Conservation (phyloP, 371 early-diverging fungal genomes). For the Lichtheimia ramosa region DNA sequence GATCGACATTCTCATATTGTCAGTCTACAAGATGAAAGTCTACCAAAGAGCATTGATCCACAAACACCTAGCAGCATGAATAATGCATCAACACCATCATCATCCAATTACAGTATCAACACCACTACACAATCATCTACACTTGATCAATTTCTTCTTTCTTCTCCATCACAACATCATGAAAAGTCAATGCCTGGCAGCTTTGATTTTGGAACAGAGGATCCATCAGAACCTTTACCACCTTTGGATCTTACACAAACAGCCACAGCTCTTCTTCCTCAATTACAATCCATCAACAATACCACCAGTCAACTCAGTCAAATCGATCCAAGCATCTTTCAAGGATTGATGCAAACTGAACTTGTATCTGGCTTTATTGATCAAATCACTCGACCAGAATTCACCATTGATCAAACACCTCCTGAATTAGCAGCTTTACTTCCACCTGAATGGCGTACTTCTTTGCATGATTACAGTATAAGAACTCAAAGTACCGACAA, state of each 20-base stretch:
- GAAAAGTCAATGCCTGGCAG: conserved; percentile 16
- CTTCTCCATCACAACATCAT: conserved; percentile 1
- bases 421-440: conserved; percentile 15
- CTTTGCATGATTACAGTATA: conserved; percentile 10
- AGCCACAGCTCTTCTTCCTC: conserved; percentile 26
- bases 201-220: conserved; percentile 8
- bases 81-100: conserved; percentile 2
- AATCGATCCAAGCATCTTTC: conserved; percentile 28
- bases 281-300: conserved; percentile 24
- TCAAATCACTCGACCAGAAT: conserved; percentile 19
- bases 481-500: not conserved
- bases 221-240: conserved; percentile 8
- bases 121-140: not conserved
- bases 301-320: conserved; percentile 16
- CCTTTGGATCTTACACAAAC: conserved; percentile 13
- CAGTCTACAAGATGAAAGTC: conserved; percentile 12
- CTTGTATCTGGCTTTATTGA: conserved; percentile 18
- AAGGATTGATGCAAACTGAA: conserved; percentile 28
- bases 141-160: conserved; percentile 3
- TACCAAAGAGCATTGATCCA: conserved; percentile 1
- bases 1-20: conserved; percentile 26
- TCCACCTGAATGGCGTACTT: conserved; percentile 20
- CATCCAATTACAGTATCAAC: not conserved
- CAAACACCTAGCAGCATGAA: not conserved
- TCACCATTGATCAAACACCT: conserved; percentile 16